phyloP scores from a whole-genome alignment of 805 yeast genomes.

The Teunomyces tritomae region DNA sequence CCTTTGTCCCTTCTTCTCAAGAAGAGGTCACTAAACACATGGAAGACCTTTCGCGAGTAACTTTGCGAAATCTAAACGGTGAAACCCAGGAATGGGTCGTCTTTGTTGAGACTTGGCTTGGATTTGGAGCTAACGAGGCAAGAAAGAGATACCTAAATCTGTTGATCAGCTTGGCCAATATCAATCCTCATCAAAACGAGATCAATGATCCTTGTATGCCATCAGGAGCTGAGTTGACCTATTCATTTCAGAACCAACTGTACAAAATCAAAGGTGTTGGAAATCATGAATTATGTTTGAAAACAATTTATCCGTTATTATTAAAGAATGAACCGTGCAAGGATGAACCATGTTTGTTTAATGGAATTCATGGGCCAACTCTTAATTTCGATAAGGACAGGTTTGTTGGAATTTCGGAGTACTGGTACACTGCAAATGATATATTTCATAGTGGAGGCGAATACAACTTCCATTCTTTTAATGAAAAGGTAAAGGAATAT shows the following conservation, averaged over 20 bases:
- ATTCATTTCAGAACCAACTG: slow-evolving; percentile 43
- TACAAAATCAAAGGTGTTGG: slow-evolving; percentile 74
- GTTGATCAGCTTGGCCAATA: slow-evolving; percentile 36
- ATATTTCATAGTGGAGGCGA: slow-evolving; percentile 86
- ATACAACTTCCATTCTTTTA: slow-evolving; percentile 72
- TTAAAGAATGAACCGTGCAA: slow-evolving; percentile 77
- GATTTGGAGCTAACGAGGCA: slow-evolving; percentile 97
- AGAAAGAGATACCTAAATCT: slow-evolving; percentile 65
- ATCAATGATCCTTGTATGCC: slow-evolving; percentile 83
- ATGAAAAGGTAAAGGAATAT: slow-evolving; percentile 61
- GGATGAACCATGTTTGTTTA: slow-evolving; percentile 88
- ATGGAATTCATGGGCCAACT: slow-evolving; percentile 92
- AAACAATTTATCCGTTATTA: slow-evolving; percentile 70
- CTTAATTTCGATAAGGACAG: slow-evolving; percentile 76
- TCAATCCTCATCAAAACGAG: slow-evolving; percentile 13
- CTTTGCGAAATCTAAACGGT: slow-evolving; percentile 70
- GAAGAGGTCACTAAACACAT: slow-evolving; percentile 61
- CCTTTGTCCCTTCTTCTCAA: slow-evolving; percentile 74
- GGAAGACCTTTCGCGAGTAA: slow-evolving; percentile 70
- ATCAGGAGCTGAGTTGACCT: slow-evolving; percentile 49
- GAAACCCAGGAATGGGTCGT: slow-evolving; percentile 72
- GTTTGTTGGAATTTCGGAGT: slow-evolving; percentile 92
- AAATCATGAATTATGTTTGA: slow-evolving; percentile 69
- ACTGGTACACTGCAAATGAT: slow-evolving; percentile 96
- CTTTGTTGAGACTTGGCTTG: slow-evolving; percentile 95